Conservation (phyloP, 2,329 filamentous ascomycete genomes). For the Diaporthe amygdali region DNA sequence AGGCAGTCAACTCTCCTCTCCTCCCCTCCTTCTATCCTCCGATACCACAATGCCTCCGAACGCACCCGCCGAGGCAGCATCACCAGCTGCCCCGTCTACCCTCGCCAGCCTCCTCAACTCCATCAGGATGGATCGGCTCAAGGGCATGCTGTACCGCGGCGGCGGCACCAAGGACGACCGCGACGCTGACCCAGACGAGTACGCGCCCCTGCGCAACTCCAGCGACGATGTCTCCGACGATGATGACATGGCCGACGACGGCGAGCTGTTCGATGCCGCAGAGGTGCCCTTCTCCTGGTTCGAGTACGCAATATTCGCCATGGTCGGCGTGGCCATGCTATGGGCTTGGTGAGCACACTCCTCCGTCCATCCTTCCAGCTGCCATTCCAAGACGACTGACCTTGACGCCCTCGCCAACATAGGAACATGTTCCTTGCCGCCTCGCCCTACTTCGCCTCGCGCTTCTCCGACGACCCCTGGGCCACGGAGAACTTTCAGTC, state of each 20-base stretch:
- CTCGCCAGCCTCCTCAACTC: neutral
- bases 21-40: neutral
- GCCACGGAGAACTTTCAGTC: conserved; percentile 86
- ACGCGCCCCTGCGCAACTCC: conserved; percentile 33
- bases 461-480: conserved; percentile 74
- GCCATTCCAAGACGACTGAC: neutral
- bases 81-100: neutral
- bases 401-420: neutral
- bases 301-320: conserved; percentile 83
- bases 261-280: conserved; percentile 35
- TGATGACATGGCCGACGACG: conserved; percentile 31
- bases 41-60: conserved; percentile 1
- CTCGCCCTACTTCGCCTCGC: conserved; percentile 87
- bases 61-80: neutral
- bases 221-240: conserved; percentile 28
- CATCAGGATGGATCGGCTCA: conserved; percentile 24
- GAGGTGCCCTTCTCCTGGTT: conserved; percentile 76
- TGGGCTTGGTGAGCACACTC: conserved; percentile 81
- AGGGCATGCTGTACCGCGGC: conserved; percentile 17
- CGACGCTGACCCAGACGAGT: conserved; percentile 23
- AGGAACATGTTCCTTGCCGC: conserved; percentile 99
- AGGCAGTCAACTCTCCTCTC: neutral
- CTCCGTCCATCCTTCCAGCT: conserved; percentile 10
- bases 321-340: conserved; percentile 91
- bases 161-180: conserved; percentile 35